Base-by-base conservation (phyloP, 148 eudicot species). In the Rhododendron simsii region DNA sequence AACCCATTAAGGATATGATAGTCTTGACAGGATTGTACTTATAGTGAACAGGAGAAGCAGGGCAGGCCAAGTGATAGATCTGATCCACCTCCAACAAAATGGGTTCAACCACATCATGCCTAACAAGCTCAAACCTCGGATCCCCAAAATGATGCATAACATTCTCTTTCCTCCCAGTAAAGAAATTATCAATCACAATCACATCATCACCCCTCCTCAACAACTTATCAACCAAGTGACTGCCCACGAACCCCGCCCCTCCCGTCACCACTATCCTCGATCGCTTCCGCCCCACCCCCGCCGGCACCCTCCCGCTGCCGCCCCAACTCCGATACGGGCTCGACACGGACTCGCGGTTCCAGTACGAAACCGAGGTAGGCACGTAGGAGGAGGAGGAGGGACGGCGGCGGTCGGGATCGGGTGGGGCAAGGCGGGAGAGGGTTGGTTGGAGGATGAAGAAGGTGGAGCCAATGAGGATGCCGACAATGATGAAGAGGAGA, bases 51-150 rank as follows among this genome's bases (percentile, higher is more conserved):
- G 98, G 98, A 4, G 98, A 94, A 20, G 98, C 98, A 30, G 98
- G 98, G 83, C 98, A 94, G 81, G 96, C 98, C 88, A 94, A 87
- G 84, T 94, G 98, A 87, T 93, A 94, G 89, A 93, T 93, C 90
- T 94, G 98, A 93, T 94, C 98, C 80, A 94, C 98, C 89, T 94
- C 98, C 85, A 95, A 81, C 86, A 95, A 80, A 69, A 95, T 92
- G 0, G 98, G 96, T 41, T 95, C 96, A 28, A 95, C 98, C 67
- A 95, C 98, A 91, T 95, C 98, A 86, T 93, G 98, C 78, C 98
- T 91, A 80, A 95, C 92, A 47, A 95, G 85, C 91, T 95, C 98
- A 53, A 95, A 95, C 85, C 94, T 91, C 0, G 92, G 90, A 67
- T 95, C 89, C 74, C 88, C 90, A 88, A 95, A 92, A 89, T 92